Percentiles rank a stretch among this genome's conserved stretches.
These are phyloP conservation scores for Leccinum olivaceopallidum DNA, from an alignment of 768 basidiomycete genomes.

Conservation along the genomic window DNA sequence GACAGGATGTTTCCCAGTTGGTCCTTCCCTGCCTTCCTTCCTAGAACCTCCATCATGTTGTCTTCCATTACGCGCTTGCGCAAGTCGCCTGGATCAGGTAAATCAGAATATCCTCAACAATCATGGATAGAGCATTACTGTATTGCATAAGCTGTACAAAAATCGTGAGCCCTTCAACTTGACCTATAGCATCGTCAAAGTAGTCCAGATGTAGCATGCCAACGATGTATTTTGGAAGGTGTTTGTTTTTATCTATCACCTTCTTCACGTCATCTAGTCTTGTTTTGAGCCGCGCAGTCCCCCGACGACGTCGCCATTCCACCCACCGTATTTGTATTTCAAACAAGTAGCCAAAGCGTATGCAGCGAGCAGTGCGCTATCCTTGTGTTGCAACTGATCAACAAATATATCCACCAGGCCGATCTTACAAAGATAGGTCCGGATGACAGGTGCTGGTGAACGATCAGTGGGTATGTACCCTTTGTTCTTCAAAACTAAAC, in stretches of 20 bases:
- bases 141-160: constrained; percentile 23
- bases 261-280: constrained; percentile 16
- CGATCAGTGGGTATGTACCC: background rate
- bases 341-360: constrained; percentile 23
- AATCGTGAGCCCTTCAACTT: constrained; percentile 27
- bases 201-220: constrained; percentile 25
- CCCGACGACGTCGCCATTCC: background rate
- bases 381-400: constrained; percentile 16
- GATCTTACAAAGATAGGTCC: constrained; percentile 7
- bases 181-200: constrained; percentile 28
- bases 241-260: constrained; percentile 3
- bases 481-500: background rate
- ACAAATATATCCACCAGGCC: constrained; percentile 14
- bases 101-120: constrained; percentile 2
- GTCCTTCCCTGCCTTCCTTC: constrained; percentile 17
- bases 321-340: constrained; percentile 16
- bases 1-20: constrained; percentile 21
- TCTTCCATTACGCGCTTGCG: constrained; percentile 14
- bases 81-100: constrained; percentile 10
- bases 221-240: constrained; percentile 19
- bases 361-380: constrained; percentile 21
- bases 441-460: background rate
- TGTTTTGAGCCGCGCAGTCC: background rate
- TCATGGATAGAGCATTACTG: constrained; percentile 8
- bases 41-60: constrained; percentile 20